Percentiles rank a stretch among this genome's conserved stretches.
Conservation (phyloP, 1,139 yeast species). For the Candida sp. region DNA sequence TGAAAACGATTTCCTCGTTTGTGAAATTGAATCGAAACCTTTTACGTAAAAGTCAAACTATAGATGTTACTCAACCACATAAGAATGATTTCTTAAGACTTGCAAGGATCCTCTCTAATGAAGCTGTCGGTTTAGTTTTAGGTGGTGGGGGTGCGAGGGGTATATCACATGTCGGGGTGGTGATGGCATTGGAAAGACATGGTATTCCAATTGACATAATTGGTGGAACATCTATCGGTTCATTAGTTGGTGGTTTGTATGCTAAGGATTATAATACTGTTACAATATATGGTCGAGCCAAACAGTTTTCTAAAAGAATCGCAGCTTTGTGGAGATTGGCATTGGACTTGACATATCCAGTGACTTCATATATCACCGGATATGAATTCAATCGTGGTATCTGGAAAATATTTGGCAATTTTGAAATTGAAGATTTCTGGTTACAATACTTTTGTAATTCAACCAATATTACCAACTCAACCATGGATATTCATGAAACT, state of each 20-base stretch:
- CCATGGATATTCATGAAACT: slow-evolving; percentile 89
- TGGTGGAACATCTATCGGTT: slow-evolving; percentile 96
- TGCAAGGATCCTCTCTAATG: slow-evolving; percentile 87
- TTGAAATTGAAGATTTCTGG: slow-evolving; percentile 97
- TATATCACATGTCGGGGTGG: slow-evolving; percentile 85
- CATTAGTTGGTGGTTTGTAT: slow-evolving; percentile 93
- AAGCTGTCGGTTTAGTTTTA: slow-evolving; percentile 88
- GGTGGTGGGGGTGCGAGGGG: slow-evolving; percentile 99
- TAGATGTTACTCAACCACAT: slow-evolving; percentile 53
- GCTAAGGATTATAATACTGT: slow-evolving; percentile 91
- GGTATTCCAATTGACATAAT: slow-evolving; percentile 93
- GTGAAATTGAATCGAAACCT: slow-evolving; percentile 17
- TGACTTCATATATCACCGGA: slow-evolving; percentile 93
- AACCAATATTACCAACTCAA: slow-evolving; percentile 93
- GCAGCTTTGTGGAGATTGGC: slow-evolving; percentile 84
- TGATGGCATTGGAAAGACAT: slow-evolving; percentile 88
- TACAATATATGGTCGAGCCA: slow-evolving; percentile 86
- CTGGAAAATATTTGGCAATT: slow-evolving; percentile 93
- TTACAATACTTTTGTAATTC: slow-evolving; percentile 83
- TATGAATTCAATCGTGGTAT: slow-evolving; percentile 96
- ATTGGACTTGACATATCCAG: slow-evolving; percentile 86
- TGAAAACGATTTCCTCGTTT: slow-evolving; percentile 23
- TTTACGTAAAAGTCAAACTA: slow-evolving; percentile 16
- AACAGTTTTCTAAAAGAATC: slow-evolving; percentile 79
- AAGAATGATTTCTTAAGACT: slow-evolving; percentile 87